phyloP scores from a whole-genome alignment of 768 basidiomycete species.

The Clathrus columnatus region DNA sequence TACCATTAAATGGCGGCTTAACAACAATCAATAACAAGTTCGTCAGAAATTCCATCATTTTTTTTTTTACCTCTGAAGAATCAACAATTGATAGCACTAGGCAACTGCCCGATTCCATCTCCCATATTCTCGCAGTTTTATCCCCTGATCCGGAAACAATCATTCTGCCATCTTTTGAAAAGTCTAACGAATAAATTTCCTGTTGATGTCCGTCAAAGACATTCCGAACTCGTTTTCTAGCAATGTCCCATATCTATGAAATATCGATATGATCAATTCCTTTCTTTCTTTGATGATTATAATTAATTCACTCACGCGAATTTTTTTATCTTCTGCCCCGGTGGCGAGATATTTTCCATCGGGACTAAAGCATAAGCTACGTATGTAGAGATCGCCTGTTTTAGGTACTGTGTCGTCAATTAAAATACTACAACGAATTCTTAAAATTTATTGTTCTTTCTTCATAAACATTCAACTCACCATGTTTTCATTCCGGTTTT shows the following conservation, averaged over 20 bases:
- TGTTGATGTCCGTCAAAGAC: constrained; percentile 85
- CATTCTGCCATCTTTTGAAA: constrained; percentile 75
- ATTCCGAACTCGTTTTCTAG: constrained; percentile 65
- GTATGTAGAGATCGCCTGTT: constrained; percentile 79
- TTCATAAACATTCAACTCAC: constrained; percentile 34
- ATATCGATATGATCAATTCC: neutral
- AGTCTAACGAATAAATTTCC: constrained; percentile 92
- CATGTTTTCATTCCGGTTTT: constrained; percentile 79
- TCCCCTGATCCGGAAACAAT: constrained; percentile 89
- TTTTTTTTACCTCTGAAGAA: constrained; percentile 31
- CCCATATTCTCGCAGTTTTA: constrained; percentile 54
- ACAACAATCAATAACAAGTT: neutral
- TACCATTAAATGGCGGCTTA: constrained; percentile 4
- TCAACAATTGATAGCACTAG: constrained; percentile 41
- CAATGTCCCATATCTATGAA: constrained; percentile 84
- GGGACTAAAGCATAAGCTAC: constrained; percentile 74
- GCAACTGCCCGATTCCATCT: constrained; percentile 39
- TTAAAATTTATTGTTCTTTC: neutral
- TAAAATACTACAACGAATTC: constrained; percentile 44
- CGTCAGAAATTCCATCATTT: neutral
- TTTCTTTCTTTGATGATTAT: constrained; percentile 6
- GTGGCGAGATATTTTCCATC: constrained; percentile 67
- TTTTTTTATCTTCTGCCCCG: constrained; percentile 86
- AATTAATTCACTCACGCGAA: constrained; percentile 49
- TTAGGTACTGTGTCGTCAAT: constrained; percentile 67